A percentile compares a stretch with the other conserved stretches of the same genome.
These are phyloP conservation scores for Chalciporus pseudorubinellus DNA, from an alignment of 768 basidiomycete species.

Conservation along the genomic window DNA sequence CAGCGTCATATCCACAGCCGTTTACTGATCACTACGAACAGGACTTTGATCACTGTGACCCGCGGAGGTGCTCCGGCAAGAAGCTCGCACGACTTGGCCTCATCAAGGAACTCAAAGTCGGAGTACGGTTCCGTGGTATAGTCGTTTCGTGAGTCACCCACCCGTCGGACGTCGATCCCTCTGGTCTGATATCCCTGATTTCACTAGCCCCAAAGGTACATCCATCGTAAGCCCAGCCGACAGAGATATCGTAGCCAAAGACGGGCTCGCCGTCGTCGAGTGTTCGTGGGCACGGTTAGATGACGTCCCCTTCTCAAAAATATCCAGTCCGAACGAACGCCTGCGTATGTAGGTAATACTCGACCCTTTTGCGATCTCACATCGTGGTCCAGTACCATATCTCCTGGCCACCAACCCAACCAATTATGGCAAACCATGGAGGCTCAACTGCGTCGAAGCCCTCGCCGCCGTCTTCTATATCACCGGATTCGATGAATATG, in stretches of 20 bases:
- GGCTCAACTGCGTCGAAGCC: conserved; percentile 91
- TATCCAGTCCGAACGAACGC: conserved; percentile 89
- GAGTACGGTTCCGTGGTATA: conserved; percentile 83
- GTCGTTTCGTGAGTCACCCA: conserved; percentile 79
- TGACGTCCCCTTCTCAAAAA: conserved; percentile 93
- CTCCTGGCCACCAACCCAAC: conserved; percentile 94
- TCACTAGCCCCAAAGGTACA: conserved; percentile 77
- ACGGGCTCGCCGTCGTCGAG: conserved; percentile 94
- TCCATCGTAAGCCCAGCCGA: conserved; percentile 80
- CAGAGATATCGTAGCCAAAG: conserved; percentile 65
- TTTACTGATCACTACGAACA: conserved; percentile 25
- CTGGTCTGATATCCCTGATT: neutral
- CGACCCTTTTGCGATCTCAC: neutral
- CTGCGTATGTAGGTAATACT: conserved; percentile 54
- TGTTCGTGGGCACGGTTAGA: conserved; percentile 97
- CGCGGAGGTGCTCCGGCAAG: conserved; percentile 83
- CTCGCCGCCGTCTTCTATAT: conserved; percentile 95
- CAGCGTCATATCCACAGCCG: neutral
- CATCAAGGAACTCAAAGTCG: conserved; percentile 80
- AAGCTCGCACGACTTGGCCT: conserved; percentile 84
- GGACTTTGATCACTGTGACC: conserved; percentile 99
- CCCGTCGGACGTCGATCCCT: neutral
- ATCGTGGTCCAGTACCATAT: conserved; percentile 71
- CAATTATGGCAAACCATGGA: conserved; percentile 98
- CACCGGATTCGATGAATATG: conserved; percentile 80